phyloP scores from a whole-genome alignment of 1,284 basidiomycete genomes.

The Sanghuangporus weigelae region DNA sequence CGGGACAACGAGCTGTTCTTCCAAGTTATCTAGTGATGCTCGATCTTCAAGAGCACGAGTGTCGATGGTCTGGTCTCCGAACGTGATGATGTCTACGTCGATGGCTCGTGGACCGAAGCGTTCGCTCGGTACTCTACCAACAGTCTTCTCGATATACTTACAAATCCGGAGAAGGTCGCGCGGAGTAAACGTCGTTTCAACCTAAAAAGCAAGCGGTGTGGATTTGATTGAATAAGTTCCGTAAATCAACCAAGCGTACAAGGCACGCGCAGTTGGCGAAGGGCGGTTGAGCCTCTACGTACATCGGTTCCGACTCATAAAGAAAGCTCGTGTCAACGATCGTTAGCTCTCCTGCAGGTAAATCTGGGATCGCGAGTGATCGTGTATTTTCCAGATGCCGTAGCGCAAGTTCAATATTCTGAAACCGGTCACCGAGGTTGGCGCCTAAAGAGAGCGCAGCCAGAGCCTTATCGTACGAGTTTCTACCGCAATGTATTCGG shows the following conservation, averaged over 20 bases:
- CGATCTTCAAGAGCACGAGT: slow-evolving; percentile 43
- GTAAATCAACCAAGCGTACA: slow-evolving; percentile 40
- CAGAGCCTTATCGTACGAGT: slow-evolving; percentile 8
- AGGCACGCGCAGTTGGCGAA: slow-evolving; percentile 92
- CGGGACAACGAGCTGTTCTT: slow-evolving; percentile 73
- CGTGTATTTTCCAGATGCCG: slow-evolving; percentile 42
- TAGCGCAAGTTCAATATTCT: slow-evolving; percentile 79
- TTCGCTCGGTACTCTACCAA: slow-evolving; percentile 81
- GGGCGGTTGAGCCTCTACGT: slow-evolving; percentile 82
- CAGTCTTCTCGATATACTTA: slow-evolving; percentile 69
- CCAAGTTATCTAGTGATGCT: slow-evolving; percentile 43
- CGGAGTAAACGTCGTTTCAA: slow-evolving; percentile 71
- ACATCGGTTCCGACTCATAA: slow-evolving; percentile 96
- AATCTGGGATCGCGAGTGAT: slow-evolving; percentile 11
- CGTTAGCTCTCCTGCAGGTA: slow-evolving; percentile 32
- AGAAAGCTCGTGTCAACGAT: slow-evolving; percentile 84
- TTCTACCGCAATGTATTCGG: not conserved
- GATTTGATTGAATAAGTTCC: not conserved
- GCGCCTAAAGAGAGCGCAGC: slow-evolving; percentile 83
- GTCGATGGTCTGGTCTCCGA: slow-evolving; percentile 60
- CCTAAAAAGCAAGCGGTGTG: slow-evolving; percentile 33
- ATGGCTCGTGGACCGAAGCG: slow-evolving; percentile 87
- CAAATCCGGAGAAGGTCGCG: slow-evolving; percentile 57
- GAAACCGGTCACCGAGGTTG: slow-evolving; percentile 85
- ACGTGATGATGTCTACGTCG: slow-evolving; percentile 89